phyloP scores from a whole-genome alignment of 2,329 filamentous ascomycete genomes.

The Zymoseptoria tritici region DNA sequence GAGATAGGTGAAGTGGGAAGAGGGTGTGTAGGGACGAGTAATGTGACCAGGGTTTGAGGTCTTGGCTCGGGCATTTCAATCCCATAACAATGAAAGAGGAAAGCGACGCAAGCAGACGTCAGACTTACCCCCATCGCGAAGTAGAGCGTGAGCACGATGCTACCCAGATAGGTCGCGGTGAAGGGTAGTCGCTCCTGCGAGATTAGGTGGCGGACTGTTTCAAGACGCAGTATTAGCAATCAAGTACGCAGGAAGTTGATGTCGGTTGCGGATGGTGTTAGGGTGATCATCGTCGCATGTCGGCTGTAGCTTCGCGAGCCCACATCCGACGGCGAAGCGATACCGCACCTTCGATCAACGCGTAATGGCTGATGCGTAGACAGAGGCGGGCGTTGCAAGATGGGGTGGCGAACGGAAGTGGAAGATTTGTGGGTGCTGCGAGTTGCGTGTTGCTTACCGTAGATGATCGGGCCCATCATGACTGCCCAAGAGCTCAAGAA shows the following conservation, averaged over 20 bases:
- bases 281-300: slow-evolving; percentile 2
- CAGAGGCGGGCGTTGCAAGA: slow-evolving; percentile 7
- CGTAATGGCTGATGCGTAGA: slow-evolving; percentile 13
- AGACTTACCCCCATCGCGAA: slow-evolving; percentile 82
- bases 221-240: slow-evolving; percentile 13
- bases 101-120: slow-evolving; percentile 1
- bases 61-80: neutral
- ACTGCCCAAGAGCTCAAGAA: slow-evolving; percentile 91
- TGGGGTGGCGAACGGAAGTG: slow-evolving; percentile 1
- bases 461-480: slow-evolving; percentile 83
- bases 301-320: slow-evolving; percentile 17
- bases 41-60: neutral
- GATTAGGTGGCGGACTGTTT: slow-evolving; percentile 63
- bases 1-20: slow-evolving; percentile 5
- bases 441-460: slow-evolving; percentile 41
- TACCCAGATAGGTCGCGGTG: slow-evolving; percentile 89
- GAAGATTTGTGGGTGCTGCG: slow-evolving; percentile 10
- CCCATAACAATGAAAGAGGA: no score
- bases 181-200: slow-evolving; percentile 83
- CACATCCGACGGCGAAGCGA: neutral
- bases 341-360: slow-evolving; percentile 6
- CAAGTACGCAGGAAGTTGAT: neutral
- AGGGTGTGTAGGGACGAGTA: slow-evolving; percentile 1
- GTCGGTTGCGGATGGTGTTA: neutral
- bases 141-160: slow-evolving; percentile 81